Percentiles rank a stretch among this genome's conserved stretches.
These are phyloP conservation scores for Gossypium thurberi DNA, from an alignment of 345 rosid species.

Conservation along the genomic window DNA sequence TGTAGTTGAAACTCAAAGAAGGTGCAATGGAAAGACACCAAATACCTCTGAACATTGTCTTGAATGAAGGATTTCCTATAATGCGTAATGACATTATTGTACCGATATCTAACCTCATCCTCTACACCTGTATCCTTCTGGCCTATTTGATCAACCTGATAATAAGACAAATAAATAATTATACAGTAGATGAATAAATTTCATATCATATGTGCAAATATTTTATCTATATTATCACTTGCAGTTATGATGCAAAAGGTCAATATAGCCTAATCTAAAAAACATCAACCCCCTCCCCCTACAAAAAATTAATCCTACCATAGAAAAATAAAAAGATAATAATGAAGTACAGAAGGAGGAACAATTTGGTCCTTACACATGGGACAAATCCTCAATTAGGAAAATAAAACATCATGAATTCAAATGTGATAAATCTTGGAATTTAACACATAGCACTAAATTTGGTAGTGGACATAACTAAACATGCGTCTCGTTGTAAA, in stretches of 20 bases:
- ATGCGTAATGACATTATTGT: conserved; percentile 68
- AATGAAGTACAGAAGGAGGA: not conserved
- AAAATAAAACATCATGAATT: not conserved
- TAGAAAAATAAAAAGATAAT: not conserved
- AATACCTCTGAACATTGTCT: conserved; percentile 86
- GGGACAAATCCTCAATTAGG: not conserved
- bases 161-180: conserved; percentile 20
- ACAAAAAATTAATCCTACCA: not conserved
- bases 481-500: not conserved
- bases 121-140: conserved; percentile 65
- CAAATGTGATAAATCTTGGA: not conserved
- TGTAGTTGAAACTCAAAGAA: not conserved
- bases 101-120: conserved; percentile 80
- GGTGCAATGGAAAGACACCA: not conserved
- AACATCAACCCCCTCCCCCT: not conserved
- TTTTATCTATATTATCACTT: not conserved
- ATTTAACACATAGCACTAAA: not conserved
- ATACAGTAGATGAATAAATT: not conserved
- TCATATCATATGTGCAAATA: not conserved
- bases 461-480: not conserved
- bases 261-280: not conserved
- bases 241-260: not conserved
- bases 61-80: conserved; percentile 92
- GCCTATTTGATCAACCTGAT: conserved; percentile 76
- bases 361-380: not conserved